These are phyloP conservation scores for Coemansia sp. DNA, from an alignment of 192 early-diverging fungal genomes.

Conservation along the genomic window DNA sequence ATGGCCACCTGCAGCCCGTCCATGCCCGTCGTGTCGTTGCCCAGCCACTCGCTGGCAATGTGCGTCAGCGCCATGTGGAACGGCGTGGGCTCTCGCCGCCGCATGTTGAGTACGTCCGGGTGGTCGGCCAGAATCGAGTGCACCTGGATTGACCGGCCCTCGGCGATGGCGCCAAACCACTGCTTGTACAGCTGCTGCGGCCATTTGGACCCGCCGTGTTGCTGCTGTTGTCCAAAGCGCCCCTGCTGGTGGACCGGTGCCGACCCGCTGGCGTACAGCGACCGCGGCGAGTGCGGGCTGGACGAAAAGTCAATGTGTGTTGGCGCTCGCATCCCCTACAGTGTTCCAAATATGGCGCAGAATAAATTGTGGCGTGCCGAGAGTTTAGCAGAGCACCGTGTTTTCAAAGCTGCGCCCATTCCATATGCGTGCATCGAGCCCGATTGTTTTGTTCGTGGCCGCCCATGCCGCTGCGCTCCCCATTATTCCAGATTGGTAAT, in stretches of 20 bases:
- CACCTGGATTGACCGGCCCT: slow-evolving; percentile 51
- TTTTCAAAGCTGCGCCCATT: background rate
- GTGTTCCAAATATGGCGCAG: background rate
- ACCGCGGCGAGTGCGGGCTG: slow-evolving; percentile 30
- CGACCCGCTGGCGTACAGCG: slow-evolving; percentile 13
- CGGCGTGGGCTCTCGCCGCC: slow-evolving; percentile 49
- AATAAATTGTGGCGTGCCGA: background rate
- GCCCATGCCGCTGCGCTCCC: background rate
- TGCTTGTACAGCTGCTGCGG: slow-evolving; percentile 42
- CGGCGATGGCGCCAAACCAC: slow-evolving; percentile 54
- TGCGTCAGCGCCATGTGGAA: slow-evolving; percentile 49
- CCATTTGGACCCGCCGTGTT: slow-evolving; percentile 6
- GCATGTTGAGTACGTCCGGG: slow-evolving; percentile 46
- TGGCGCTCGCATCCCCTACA: slow-evolving; percentile 51
- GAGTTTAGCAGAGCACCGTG: background rate
- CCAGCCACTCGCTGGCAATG: slow-evolving; percentile 49
- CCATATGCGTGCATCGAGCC: background rate
- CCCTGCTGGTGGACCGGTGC: slow-evolving; percentile 1
- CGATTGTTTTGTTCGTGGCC: background rate
- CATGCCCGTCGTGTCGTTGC: slow-evolving; percentile 54
- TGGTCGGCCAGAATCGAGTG: slow-evolving; percentile 49
- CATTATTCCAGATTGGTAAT: background rate
- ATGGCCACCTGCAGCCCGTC: slow-evolving; percentile 55
- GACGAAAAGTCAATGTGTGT: slow-evolving; percentile 49
- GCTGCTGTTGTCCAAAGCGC: slow-evolving; percentile 4